phyloP scores from a whole-genome alignment of 495 filamentous ascomycete species.

The Penicillium flavigenum region DNA sequence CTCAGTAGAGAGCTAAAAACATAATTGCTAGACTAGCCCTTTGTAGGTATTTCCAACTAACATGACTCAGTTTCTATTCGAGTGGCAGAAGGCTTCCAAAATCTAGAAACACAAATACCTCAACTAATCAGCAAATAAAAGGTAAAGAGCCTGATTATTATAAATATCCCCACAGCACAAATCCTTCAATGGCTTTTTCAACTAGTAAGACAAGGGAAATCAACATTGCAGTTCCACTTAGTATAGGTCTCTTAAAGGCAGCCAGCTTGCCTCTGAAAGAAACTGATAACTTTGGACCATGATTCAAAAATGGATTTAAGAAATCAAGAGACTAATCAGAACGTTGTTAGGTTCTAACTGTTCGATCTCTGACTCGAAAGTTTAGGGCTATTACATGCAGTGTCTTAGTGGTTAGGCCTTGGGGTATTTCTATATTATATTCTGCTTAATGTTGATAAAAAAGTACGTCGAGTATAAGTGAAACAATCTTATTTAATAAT shows the following conservation, averaged over 20 bases:
- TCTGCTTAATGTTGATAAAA: not conserved
- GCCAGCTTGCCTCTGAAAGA: not conserved
- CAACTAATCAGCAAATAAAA: not conserved
- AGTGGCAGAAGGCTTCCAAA: not conserved
- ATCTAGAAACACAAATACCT: not conserved
- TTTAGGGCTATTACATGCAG: not conserved
- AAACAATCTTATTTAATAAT: not conserved
- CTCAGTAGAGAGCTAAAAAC: not conserved
- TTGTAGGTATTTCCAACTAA: not conserved
- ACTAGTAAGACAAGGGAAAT: too few relatives aligned
- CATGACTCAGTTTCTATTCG: not conserved
- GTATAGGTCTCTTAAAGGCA: too few relatives aligned
- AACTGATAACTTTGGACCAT: not conserved
- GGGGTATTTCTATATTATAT: not conserved
- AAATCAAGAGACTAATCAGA: not conserved
- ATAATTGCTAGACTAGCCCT: not conserved
- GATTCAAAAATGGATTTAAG: too few relatives aligned
- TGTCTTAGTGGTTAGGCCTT: not conserved
- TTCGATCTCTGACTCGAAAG: too few relatives aligned
- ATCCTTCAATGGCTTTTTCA: too few relatives aligned
- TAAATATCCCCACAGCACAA: too few relatives aligned
- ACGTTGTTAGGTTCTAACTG: too few relatives aligned
- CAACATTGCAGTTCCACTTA: too few relatives aligned
- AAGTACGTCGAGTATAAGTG: not conserved
- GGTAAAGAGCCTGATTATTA: not conserved